phyloP scores from a whole-genome alignment of 352 stramenopile genomes.

The Pythium rhizo-oryzae region DNA sequence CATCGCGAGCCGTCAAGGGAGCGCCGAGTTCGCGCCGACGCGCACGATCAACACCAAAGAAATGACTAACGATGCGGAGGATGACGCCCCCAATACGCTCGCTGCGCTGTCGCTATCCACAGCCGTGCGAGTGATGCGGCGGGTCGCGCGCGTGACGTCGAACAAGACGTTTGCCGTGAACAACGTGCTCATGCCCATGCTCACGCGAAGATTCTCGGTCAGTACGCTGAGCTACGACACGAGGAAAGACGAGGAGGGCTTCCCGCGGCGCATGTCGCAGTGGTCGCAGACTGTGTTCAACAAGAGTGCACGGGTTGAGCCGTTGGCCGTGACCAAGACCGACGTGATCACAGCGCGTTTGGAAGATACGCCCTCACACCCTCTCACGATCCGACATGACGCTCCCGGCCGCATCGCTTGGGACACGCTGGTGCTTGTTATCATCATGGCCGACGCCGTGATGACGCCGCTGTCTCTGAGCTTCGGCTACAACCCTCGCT shows the following conservation, averaged over 20 bases:
- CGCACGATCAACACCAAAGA: conserved; percentile 48
- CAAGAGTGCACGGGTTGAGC: neutral
- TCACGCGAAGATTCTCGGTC: neutral
- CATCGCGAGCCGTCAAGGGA: neutral
- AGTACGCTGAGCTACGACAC: neutral
- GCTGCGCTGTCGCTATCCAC: neutral
- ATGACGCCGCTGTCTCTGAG: conserved; percentile 53
- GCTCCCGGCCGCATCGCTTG: conserved; percentile 41
- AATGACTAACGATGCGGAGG: neutral
- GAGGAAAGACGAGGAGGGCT: neutral
- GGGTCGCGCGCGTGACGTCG: neutral
- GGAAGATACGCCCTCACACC: conserved; percentile 34
- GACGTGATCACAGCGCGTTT: conserved; percentile 15
- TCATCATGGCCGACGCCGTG: conserved; percentile 58
- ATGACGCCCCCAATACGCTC: neutral
- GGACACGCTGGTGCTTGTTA: conserved; percentile 60
- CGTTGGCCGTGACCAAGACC: conserved; percentile 3
- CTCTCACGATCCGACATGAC: conserved; percentile 54
- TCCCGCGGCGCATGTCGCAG: neutral
- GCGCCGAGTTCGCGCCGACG: conserved; percentile 46
- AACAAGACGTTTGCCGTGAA: neutral
- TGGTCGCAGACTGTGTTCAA: neutral
- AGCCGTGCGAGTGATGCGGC: neutral
- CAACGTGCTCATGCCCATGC: neutral
- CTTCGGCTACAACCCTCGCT: conserved; percentile 42